Evolutionary conservation across 1,284 basidiomycete species (phyloP), one percentile per base, ranked within the genome.

Genomic region (Marasmius oreades): DNA sequence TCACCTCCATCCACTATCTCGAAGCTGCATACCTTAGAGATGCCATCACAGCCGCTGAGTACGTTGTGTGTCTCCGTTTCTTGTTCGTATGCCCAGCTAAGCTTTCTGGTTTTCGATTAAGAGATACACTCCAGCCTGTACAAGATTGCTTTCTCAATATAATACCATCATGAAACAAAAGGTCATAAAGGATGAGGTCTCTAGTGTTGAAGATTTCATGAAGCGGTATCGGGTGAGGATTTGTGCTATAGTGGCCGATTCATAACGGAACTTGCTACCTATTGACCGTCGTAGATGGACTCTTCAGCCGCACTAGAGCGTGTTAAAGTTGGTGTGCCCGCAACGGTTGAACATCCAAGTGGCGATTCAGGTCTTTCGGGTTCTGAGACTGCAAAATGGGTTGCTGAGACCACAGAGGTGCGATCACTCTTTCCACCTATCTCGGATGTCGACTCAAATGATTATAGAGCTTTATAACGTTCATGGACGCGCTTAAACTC

Each of bases 391-490:
- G 92, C 92, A 28, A 96, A 98, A 72, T 94, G 92, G 88, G 94
- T 99, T n/a, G 96, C 96, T 4, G 95, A 98, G 71, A 98, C 95
- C 3, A 99, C 97, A 0, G 93, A 97, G 79, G 93, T 91, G 56
- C 59, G 77, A 71, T 23, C 55, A 18, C 7, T 20, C 36, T 18
- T 34, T 14, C 44, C 31, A 26, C 22, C 16, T 28, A 11, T 24
- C 26, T 45, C 45, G 58, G 46, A 44, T 39, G 42, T 8, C 48
- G 8, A 53, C 2, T 51, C 3, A n/a, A n/a, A n/a, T n/a, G n/a
- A 11, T 20, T 16, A 7, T 64, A 96, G 92, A 91, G 86, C 67
- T 99, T 98, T 64, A 99, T 99, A 66, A 98, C 96, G 0, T 95
- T 99, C 63, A 98, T 98, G 93, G 96, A 99, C 66, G 96, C 95